Percentiles rank a stretch among this genome's conserved stretches.
phyloP scores from a whole-genome alignment of 345 rosid species.

The Luvunga scandens region DNA sequence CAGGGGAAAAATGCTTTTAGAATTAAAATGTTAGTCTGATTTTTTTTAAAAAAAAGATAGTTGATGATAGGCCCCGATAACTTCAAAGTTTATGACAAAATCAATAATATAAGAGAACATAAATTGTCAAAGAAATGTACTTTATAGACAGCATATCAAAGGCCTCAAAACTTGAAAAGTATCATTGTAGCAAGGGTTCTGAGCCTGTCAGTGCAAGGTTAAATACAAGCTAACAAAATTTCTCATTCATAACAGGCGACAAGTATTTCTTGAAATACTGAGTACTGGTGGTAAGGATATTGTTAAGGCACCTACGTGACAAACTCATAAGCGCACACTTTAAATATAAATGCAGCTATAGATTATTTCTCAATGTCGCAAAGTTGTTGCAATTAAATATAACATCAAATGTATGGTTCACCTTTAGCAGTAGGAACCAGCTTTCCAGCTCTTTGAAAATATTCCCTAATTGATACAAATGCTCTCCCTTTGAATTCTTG shows the following conservation, averaged over 20 bases:
- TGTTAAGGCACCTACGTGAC: neutral
- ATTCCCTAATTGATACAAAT: slow-evolving; percentile 52
- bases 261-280: too few relatives aligned
- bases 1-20: slow-evolving; percentile 18
- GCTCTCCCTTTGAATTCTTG: slow-evolving; percentile 45
- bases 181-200: neutral
- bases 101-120: neutral
- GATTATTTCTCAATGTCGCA: neutral
- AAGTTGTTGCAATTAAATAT: neutral
- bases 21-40: neutral
- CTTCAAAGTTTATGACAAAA: slow-evolving; percentile 6
- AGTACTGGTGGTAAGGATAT: neutral
- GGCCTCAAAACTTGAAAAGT: neutral
- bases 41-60: neutral
- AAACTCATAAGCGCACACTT: neutral
- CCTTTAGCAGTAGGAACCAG: slow-evolving; percentile 50
- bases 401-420: slow-evolving; percentile 2
- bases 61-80: neutral
- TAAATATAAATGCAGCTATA: neutral
- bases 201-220: neutral
- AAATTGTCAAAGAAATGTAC: neutral
- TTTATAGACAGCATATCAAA: neutral
- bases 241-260: neutral
- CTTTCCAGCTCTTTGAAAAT: slow-evolving; percentile 40
- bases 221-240: neutral